Conservation (phyloP, 2,329 filamentous ascomycete genomes). For the Colletotrichum liriopes region DNA sequence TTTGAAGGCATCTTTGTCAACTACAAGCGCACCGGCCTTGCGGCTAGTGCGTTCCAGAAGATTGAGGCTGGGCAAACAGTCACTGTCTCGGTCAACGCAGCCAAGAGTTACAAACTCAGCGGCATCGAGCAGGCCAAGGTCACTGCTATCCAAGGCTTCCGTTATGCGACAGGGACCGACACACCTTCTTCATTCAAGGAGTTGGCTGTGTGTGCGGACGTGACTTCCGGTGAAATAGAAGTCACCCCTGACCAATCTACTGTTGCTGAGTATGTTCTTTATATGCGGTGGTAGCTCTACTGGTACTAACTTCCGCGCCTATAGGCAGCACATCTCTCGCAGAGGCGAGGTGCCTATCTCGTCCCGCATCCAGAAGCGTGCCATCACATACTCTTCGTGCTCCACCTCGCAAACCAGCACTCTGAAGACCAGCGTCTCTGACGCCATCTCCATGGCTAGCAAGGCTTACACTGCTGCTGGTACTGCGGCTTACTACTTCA, state of each 20-base stretch:
- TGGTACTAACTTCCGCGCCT: neutral
- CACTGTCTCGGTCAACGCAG: constrained; percentile 39
- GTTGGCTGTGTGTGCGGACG: constrained; percentile 25
- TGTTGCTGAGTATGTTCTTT: constrained; percentile 18
- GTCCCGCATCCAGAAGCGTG: constrained; percentile 39
- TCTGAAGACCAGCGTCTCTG: constrained; percentile 27
- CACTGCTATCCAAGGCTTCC: constrained; percentile 40
- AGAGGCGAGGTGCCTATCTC: constrained; percentile 14
- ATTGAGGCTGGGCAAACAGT: constrained; percentile 37
- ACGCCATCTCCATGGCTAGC: constrained; percentile 40
- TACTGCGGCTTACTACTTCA: constrained; percentile 27
- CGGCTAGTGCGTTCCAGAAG: constrained; percentile 32
- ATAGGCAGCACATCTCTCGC: constrained; percentile 29
- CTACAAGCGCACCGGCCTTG: constrained; percentile 38
- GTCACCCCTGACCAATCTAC: constrained; percentile 31
- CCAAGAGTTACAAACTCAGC: constrained; percentile 39
- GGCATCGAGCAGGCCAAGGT: constrained; percentile 36
- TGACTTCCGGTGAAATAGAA: constrained; percentile 30
- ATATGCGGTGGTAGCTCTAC: no score
- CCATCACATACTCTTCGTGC: constrained; percentile 40
- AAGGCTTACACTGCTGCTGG: constrained; percentile 35
- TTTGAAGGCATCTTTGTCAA: constrained; percentile 40
- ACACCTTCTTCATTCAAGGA: constrained; percentile 25
- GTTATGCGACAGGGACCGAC: constrained; percentile 26
- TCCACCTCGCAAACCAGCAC: constrained; percentile 22